Evolutionary conservation across 2,329 filamentous ascomycete species (phyloP).

Genomic region (Polytolypa hystricis): DNA sequence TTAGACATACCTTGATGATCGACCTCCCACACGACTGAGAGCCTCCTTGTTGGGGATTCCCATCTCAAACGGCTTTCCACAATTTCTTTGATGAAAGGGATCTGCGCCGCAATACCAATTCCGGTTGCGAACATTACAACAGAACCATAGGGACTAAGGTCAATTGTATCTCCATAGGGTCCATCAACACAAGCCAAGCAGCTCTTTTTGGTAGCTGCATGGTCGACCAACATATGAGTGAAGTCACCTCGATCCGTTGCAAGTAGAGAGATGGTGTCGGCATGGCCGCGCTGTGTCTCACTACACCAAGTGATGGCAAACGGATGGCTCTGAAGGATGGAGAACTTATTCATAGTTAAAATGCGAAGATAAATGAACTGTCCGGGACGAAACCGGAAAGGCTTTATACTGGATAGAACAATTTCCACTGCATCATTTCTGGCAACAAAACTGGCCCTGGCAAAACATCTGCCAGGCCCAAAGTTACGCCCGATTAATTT

Average conservation of each 20-base stretch:
- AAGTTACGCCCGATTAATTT: neutral
- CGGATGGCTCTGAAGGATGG: neutral
- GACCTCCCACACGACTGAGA: neutral
- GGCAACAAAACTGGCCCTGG: neutral
- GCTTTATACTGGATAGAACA: constrained; percentile 3
- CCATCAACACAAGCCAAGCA: constrained; percentile 18
- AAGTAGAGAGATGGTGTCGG: neutral
- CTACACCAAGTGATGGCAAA: neutral
- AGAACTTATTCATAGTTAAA: neutral
- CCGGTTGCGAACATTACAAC: constrained; percentile 25
- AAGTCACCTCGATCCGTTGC: neutral
- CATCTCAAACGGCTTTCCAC: constrained; percentile 16
- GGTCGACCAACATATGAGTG: constrained; percentile 3
- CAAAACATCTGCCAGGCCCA: neutral
- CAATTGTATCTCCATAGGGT: constrained; percentile 16
- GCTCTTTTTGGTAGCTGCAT: neutral
- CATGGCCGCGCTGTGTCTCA: neutral
- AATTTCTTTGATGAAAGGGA: constrained; percentile 27
- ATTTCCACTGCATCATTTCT: neutral
- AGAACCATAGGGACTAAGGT: constrained; percentile 18
- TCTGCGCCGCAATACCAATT: constrained; percentile 25
- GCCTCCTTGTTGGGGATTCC: neutral
- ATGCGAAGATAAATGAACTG: neutral
- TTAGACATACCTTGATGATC: neutral
- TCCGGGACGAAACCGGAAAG: constrained; percentile 14